Conservation (phyloP, 306 rosid genomes). For the Vigna nakashimae region DNA sequence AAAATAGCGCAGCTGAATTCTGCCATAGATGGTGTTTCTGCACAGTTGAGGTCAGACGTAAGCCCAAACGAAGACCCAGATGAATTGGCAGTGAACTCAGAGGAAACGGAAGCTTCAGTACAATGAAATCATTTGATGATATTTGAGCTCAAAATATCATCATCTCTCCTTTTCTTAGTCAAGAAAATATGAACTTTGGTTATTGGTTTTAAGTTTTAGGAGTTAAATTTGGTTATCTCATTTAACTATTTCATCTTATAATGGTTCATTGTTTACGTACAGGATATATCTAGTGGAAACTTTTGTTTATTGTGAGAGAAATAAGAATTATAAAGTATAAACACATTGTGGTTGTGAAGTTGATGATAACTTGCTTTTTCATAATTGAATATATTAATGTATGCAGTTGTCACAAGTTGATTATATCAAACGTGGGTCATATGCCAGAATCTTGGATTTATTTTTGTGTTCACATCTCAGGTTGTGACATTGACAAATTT, state of each 20-base stretch:
- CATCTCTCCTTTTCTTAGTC: background rate
- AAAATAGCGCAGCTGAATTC: slow-evolving; percentile 67
- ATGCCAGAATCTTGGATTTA: background rate
- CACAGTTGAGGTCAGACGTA: slow-evolving; percentile 44
- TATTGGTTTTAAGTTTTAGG: slow-evolving; percentile 23
- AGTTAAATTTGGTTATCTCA: slow-evolving; percentile 13
- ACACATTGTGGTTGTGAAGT: background rate
- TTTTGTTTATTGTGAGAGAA: background rate
- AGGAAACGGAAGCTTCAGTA: slow-evolving; percentile 57
- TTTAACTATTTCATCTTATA: background rate
- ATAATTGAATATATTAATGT: slow-evolving; percentile 8
- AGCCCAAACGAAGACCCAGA: slow-evolving; percentile 10
- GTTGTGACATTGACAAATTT: background rate
- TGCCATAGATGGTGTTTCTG: slow-evolving; percentile 64
- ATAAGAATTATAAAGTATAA: background rate
- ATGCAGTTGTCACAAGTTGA: slow-evolving; percentile 7
- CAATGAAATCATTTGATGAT: slow-evolving; percentile 25
- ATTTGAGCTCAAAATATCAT: slow-evolving; percentile 6
- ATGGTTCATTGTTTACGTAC: background rate
- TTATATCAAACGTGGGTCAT: background rate
- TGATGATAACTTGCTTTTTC: slow-evolving; percentile 13
- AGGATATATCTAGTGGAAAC: background rate
- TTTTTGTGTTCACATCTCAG: background rate
- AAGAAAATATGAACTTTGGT: slow-evolving; percentile 10
- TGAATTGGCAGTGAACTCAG: slow-evolving; percentile 44